phyloP scores from a whole-genome alignment of 2,329 filamentous ascomycete genomes.

The Pseudocercospora macadamiae region DNA sequence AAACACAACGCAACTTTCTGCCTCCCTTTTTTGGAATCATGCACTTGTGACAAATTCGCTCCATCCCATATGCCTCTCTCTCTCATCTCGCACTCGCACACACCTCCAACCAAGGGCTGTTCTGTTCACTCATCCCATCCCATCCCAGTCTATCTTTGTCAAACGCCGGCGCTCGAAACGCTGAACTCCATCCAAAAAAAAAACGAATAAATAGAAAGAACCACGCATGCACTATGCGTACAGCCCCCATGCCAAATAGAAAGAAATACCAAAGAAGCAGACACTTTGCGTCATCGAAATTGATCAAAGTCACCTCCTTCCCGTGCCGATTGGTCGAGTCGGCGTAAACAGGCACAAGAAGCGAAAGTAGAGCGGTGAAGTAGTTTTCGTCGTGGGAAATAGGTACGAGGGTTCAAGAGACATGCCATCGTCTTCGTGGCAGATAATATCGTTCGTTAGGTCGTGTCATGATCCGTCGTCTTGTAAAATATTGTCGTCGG shows the following conservation, averaged over 20 bases:
- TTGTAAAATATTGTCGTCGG: constrained; percentile 3
- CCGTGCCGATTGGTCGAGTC: background rate
- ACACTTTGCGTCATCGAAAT: background rate
- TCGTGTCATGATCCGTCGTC: constrained; percentile 14
- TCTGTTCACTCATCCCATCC: constrained; percentile 19
- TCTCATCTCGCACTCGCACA: background rate
- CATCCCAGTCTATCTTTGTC: constrained; percentile 4
- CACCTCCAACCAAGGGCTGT: background rate
- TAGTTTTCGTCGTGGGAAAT: background rate
- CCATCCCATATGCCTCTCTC: background rate
- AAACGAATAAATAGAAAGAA: constrained; percentile 5
- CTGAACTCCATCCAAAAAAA: constrained; percentile 10
- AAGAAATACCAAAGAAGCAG: background rate
- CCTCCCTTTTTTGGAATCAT: background rate
- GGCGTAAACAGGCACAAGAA: constrained; percentile 19
- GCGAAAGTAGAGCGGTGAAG: constrained; percentile 19
- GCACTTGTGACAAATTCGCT: background rate
- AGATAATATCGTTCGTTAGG: constrained; percentile 16
- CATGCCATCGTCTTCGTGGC: constrained; percentile 11
- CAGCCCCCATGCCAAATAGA: background rate
- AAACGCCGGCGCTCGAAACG: constrained; percentile 19
- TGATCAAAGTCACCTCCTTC: background rate
- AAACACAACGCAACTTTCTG: background rate
- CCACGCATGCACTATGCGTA: constrained; percentile 13
- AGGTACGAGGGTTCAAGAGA: background rate